Evolutionary conservation across 257 asterid species (phyloP), one percentile per base, ranked within the genome.

Genomic region (Fraxinus excelsior): DNA sequence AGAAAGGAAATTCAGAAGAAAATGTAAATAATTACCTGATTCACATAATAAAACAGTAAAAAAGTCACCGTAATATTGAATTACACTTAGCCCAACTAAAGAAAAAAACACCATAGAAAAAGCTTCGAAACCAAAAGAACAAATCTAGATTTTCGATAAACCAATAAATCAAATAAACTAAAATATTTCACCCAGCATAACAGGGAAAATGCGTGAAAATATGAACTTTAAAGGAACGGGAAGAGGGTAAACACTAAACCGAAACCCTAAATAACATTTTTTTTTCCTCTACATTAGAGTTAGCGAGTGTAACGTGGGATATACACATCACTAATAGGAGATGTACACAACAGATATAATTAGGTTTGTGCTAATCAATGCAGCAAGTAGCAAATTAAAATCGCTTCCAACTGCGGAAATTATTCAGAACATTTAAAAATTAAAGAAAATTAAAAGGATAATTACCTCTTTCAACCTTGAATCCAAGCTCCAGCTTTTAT

Each of bases 231-330:
- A 14, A 14, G 6, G 56, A 14, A 46, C 28, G 38, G 75, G 31
- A 69, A 74, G 3, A 3, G 26, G 23, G 34, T 42, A 71, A 62
- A 62, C 76, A 73, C 14, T 67, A 26, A 80, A 51, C 34, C 42
- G n/a, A 80, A 86, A 74, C 84, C 85, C 83, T 80, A 86, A 60
- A 68, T 53, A 60, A 79, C 56, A 7, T 0, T 31, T 71, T 35
- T n/a, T 32, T 71, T 64, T 10, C 69, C 78, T 53, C 70, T 25
- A 31, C 72, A 12, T 56, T 53, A 70, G 73, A 66, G 67, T 60
- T 70, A 46, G 78, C 71, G 64, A 13, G 58, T 76, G 14, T 70
- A 67, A 73, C 34, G 49, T 9, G 53, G 3, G 49, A 77, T 40
- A 75, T 67, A 58, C 25, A 74, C 70, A 73, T 78, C 62, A 68